These are phyloP conservation scores for Russula griseocarnosa DNA, from an alignment of 768 basidiomycete genomes.

Conservation along the genomic window DNA sequence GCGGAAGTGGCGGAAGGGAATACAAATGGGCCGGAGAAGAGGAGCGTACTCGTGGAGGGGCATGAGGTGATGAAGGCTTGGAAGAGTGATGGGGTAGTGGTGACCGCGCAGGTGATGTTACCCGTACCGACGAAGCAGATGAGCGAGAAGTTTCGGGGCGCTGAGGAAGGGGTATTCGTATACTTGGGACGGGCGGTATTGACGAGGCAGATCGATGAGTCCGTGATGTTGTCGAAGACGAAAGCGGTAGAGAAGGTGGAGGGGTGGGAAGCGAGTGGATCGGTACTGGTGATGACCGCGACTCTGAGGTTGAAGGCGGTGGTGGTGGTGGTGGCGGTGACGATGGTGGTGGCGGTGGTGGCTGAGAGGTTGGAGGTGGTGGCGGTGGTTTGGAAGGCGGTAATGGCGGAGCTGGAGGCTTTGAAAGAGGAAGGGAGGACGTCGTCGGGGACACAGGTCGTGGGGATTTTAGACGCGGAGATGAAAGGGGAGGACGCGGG, in stretches of 20 bases:
- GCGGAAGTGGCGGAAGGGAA: conserved; percentile 43
- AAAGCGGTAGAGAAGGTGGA: conserved; percentile 29
- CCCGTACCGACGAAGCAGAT: conserved; percentile 30
- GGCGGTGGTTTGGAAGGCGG: conserved; percentile 31
- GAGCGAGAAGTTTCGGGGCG: conserved; percentile 31
- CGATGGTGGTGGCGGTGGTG: conserved; percentile 32
- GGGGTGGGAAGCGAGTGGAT: conserved; percentile 29
- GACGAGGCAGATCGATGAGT: conserved; percentile 29
- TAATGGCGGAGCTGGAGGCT: conserved; percentile 27
- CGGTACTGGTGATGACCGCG: conserved; percentile 30
- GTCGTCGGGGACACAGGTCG: conserved; percentile 29
- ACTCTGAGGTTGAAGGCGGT: conserved; percentile 28
- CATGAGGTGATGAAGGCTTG: conserved; percentile 28
- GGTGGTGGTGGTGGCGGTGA: conserved; percentile 29
- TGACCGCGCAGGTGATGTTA: conserved; percentile 24
- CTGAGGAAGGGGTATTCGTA: conserved; percentile 28
- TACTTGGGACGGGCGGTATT: conserved; percentile 15
- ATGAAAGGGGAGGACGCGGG: conserved; percentile 34
- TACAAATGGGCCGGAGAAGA: conserved; percentile 31
- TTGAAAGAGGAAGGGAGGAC: conserved; percentile 29
- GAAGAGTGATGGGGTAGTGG: conserved; percentile 32
- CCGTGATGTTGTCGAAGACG: conserved; percentile 31
- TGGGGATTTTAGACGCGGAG: conserved; percentile 29
- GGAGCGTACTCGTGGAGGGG: conserved; percentile 20
- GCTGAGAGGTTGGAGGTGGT: conserved; percentile 33